Evolutionary conservation across 805 yeast genomes (phyloP).

Genomic region (Candida mattraensis): DNA sequence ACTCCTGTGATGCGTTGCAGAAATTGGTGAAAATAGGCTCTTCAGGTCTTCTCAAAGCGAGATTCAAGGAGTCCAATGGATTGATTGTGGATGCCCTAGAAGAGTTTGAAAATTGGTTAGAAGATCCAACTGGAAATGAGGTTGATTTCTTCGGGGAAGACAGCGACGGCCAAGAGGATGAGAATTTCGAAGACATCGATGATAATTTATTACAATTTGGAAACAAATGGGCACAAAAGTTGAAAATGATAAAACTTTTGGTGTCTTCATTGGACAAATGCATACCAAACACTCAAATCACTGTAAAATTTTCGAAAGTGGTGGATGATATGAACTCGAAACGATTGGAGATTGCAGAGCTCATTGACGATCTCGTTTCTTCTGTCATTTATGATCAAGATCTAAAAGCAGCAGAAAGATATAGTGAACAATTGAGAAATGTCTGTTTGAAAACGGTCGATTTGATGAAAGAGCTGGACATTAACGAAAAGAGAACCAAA

Average conservation of each 20-base stretch:
- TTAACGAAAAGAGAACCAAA: constrained; percentile 51
- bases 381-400: constrained; percentile 48
- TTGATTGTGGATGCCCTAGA: constrained; percentile 62
- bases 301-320: constrained; percentile 35
- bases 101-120: constrained; percentile 70
- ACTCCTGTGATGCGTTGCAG: constrained; percentile 53
- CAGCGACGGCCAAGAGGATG: constrained; percentile 25
- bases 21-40: constrained; percentile 48
- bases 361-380: constrained; percentile 59
- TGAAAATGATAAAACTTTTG: constrained; percentile 57
- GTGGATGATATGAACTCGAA: constrained; percentile 48
- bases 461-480: constrained; percentile 46
- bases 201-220: constrained; percentile 34
- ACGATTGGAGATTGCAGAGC: constrained; percentile 43
- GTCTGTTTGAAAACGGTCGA: constrained; percentile 32
- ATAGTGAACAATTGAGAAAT: constrained; percentile 16
- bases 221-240: constrained; percentile 49
- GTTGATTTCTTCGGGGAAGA: constrained; percentile 53
- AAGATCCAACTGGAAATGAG: constrained; percentile 52
- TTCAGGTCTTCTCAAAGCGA: constrained; percentile 49
- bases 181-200: constrained; percentile 28
- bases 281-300: constrained; percentile 40
- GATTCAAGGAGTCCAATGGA: constrained; percentile 43
- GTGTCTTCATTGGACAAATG: constrained; percentile 60
- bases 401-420: constrained; percentile 35